These are phyloP conservation scores for Porodaedalea pini DNA, from an alignment of 1,284 basidiomycete species.

Conservation along the genomic window DNA sequence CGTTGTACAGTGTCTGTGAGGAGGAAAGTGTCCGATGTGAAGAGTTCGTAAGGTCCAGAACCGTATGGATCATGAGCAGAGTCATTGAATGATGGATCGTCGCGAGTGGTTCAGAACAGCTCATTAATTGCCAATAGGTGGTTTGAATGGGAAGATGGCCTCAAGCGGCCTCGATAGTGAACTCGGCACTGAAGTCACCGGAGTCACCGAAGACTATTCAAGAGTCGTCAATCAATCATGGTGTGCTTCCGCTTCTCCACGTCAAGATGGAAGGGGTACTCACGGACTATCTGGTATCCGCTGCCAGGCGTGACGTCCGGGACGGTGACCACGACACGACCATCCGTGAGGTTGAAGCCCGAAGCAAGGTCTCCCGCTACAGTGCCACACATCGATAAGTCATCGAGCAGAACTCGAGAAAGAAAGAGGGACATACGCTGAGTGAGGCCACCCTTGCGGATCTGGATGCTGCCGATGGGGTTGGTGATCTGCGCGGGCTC, in stretches of 20 bases:
- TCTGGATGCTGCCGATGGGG: slow-evolving; percentile 21
- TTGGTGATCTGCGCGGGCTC: slow-evolving; percentile 29
- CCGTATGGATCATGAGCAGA: too few species aligned
- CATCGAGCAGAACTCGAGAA: background rate
- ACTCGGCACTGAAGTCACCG: slow-evolving; percentile 20
- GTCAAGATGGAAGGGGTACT: slow-evolving; percentile 13
- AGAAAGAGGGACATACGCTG: slow-evolving; percentile 6
- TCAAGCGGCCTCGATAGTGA: slow-evolving; percentile 10
- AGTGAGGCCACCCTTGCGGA: slow-evolving; percentile 23
- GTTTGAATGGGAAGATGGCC: too few species aligned
- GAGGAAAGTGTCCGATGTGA: too few species aligned
- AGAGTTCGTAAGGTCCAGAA: too few species aligned
- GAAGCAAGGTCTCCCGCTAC: slow-evolving; percentile 23
- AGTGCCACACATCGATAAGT: background rate
- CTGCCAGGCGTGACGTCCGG: slow-evolving; percentile 25
- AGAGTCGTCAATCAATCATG: background rate
- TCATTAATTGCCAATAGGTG: too few species aligned
- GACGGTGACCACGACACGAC: slow-evolving; percentile 27
- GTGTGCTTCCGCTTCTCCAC: background rate
- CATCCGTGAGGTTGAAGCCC: slow-evolving; percentile 26
- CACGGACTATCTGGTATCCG: slow-evolving; percentile 29
- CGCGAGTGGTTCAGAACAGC: too few species aligned
- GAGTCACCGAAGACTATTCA: slow-evolving; percentile 20
- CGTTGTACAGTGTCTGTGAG: too few species aligned
- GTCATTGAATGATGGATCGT: too few species aligned